phyloP scores from a whole-genome alignment of 805 yeast species.

The Zygoascus bituminiphila region DNA sequence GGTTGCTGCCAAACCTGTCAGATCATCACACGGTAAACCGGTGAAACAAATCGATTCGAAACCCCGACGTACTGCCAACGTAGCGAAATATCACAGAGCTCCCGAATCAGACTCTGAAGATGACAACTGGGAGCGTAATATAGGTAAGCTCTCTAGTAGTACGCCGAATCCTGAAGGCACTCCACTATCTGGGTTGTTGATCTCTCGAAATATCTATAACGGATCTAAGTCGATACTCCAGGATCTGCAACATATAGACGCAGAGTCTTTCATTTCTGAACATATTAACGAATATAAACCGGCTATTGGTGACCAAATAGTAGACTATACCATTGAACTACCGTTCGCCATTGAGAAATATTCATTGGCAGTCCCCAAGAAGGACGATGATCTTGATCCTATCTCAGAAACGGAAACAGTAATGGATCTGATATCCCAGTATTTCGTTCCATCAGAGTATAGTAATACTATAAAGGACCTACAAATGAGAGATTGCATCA shows the following conservation, averaged over 20 bases:
- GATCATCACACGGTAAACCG: too few relatives aligned
- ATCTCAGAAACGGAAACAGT: conserved; percentile 49
- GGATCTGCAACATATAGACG: background rate
- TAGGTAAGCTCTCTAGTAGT: background rate
- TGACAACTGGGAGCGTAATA: background rate
- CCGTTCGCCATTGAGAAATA: conserved; percentile 19
- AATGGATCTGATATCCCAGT: conserved; percentile 37
- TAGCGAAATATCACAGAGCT: background rate
- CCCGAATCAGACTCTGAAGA: background rate
- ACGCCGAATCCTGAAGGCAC: background rate
- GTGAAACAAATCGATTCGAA: background rate
- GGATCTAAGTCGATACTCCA: background rate
- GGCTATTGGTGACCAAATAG: background rate
- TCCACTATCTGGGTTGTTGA: background rate
- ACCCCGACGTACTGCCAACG: background rate
- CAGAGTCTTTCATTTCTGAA: background rate
- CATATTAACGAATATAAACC: background rate
- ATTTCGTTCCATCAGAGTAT: conserved; percentile 34
- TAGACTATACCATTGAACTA: conserved; percentile 8
- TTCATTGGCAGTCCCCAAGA: conserved; percentile 11
- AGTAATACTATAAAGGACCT: conserved; percentile 23
- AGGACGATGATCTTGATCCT: conserved; percentile 43
- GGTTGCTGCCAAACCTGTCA: too few relatives aligned
- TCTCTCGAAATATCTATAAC: background rate
- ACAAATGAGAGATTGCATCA: conserved; percentile 26